Conservation (phyloP, 2,329 filamentous ascomycete species). For the Colletotrichum sp. region DNA sequence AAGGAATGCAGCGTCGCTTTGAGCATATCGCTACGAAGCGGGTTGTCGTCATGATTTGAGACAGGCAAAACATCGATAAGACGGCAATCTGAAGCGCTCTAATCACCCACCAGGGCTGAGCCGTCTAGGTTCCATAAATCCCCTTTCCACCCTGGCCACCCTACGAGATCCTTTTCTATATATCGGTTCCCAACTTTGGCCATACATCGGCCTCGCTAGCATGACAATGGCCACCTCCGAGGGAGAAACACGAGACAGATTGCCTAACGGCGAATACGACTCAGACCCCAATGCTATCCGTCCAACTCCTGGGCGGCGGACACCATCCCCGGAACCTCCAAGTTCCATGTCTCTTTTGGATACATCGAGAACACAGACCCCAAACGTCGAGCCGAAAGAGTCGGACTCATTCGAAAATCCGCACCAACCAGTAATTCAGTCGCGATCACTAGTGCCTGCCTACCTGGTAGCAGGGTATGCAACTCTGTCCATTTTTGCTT, state of each 20-base stretch:
- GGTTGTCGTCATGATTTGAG: not conserved
- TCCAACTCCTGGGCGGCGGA: not conserved
- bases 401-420: not conserved
- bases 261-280: not conserved
- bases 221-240: not conserved
- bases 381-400: not conserved
- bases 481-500: not conserved
- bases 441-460: not conserved
- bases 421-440: not conserved
- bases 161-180: not conserved
- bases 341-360: not conserved
- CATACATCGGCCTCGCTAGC: not conserved
- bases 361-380: not conserved
- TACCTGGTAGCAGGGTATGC: not conserved
- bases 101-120: not conserved
- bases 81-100: not conserved
- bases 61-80: not conserved
- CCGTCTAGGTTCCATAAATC: not conserved
- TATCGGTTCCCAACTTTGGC: accelerated
- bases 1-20: not conserved
- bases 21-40: not conserved
- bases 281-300: too few relatives aligned
- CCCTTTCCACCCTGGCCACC: accelerated
- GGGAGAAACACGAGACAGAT: not conserved
- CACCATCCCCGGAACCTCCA: not conserved